These are phyloP conservation scores for Paragyromitra xinjiangensis DNA, from an alignment of 495 filamentous ascomycete species.

Conservation along the genomic window DNA sequence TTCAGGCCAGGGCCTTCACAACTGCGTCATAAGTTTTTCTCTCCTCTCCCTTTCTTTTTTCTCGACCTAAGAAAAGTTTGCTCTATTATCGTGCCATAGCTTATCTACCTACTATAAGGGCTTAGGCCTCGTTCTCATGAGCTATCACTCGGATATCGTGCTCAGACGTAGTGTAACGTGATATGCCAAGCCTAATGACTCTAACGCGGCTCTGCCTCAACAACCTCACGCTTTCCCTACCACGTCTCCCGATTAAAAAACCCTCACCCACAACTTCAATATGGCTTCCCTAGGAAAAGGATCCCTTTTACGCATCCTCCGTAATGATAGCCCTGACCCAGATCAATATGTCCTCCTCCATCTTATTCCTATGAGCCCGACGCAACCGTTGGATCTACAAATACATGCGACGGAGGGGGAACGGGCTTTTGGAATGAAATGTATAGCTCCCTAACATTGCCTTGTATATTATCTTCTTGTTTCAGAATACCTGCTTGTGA, in stretches of 20 bases:
- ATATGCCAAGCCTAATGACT: constrained; percentile 41
- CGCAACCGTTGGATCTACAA: constrained; percentile 41
- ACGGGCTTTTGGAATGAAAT: constrained; percentile 48
- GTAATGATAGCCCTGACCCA: constrained; percentile 50
- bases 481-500: neutral
- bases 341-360: constrained; percentile 54
- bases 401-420: constrained; percentile 55
- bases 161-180: constrained; percentile 17
- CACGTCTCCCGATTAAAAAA: constrained; percentile 19
- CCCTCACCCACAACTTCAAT: neutral
- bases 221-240: constrained; percentile 5
- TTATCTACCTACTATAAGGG: neutral
- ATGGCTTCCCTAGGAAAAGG: constrained; percentile 29
- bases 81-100: neutral
- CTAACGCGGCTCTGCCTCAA: constrained; percentile 11
- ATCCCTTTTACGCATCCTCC: constrained; percentile 35
- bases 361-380: constrained; percentile 27
- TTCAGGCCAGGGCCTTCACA: neutral
- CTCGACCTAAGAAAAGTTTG: neutral
- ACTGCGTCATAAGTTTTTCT: neutral
- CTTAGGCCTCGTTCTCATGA: neutral
- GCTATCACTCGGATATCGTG: constrained; percentile 22
- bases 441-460: constrained; percentile 14
- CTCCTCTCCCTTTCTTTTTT: too few relatives aligned
- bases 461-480: neutral